phyloP scores from a whole-genome alignment of 202 grass and related monocot species.

The Zoysia matrella region DNA sequence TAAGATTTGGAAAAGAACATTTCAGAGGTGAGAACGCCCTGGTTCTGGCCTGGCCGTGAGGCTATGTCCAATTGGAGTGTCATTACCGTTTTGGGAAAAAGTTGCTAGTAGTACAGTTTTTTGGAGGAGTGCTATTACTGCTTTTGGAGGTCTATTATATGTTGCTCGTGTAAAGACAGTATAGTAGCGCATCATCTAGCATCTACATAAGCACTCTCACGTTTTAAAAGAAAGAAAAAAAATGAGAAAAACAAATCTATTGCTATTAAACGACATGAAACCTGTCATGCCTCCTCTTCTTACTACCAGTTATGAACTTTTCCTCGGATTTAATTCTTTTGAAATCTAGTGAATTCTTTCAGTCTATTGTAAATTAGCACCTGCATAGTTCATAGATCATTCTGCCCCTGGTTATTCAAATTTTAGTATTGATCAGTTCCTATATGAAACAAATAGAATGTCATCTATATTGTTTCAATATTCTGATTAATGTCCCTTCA shows the following conservation, averaged over 20 bases:
- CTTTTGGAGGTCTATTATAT: neutral
- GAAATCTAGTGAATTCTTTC: neutral
- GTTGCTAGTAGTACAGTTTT: no score
- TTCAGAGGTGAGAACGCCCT: neutral
- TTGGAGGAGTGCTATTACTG: neutral
- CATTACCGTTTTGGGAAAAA: neutral
- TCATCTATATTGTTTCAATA: neutral
- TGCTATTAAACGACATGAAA: neutral
- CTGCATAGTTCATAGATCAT: neutral
- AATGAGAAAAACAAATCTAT: neutral
- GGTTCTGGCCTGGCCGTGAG: neutral
- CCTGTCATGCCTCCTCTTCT: neutral
- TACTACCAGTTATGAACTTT: neutral
- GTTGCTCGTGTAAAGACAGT: neutral
- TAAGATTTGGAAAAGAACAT: neutral
- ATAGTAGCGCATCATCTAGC: neutral
- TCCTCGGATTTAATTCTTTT: neutral
- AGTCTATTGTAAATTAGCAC: neutral
- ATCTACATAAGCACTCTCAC: neutral
- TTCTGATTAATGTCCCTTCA: slow-evolving; percentile 18
- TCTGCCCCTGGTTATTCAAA: neutral
- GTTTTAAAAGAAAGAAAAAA: neutral
- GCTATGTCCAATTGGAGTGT: neutral
- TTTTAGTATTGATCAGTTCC: neutral
- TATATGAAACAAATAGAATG: neutral